Percentiles rank a stretch among this genome's conserved stretches.
phyloP scores from a whole-genome alignment of 345 rosid genomes.

The Populus davidiana region DNA sequence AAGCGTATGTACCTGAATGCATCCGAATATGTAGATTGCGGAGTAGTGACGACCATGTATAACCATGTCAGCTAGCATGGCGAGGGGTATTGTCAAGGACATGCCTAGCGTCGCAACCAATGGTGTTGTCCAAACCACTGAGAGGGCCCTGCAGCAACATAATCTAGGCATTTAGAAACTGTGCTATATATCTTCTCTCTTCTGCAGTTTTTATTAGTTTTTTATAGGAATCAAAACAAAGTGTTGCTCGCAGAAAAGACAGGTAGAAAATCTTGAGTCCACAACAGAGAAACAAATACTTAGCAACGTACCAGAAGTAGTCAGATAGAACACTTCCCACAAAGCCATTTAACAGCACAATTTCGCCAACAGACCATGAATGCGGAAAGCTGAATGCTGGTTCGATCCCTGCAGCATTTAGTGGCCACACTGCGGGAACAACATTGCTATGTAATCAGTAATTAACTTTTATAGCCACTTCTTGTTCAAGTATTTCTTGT shows the following conservation, averaged over 20 bases:
- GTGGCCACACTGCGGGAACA: conserved; percentile 53
- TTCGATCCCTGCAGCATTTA: conserved; percentile 48
- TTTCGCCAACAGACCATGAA: conserved; percentile 39
- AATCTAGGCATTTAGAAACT: neutral
- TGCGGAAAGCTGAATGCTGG: conserved; percentile 54
- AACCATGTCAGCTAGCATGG: conserved; percentile 85
- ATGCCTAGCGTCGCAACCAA: conserved; percentile 71
- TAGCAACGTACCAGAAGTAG: conserved; percentile 50
- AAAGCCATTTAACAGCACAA: conserved; percentile 45
- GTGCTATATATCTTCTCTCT: neutral
- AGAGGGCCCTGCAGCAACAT: conserved; percentile 58
- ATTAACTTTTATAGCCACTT: neutral
- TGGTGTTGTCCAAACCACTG: conserved; percentile 90
- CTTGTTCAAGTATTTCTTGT: neutral
- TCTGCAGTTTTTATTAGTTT: neutral
- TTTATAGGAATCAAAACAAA: neutral
- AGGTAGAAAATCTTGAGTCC: neutral
- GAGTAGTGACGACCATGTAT: conserved; percentile 72
- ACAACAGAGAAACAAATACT: too few relatives aligned
- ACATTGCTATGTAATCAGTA: conserved; percentile 4
- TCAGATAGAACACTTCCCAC: conserved; percentile 57
- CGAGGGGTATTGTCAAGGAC: conserved; percentile 81
- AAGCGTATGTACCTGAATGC: conserved; percentile 53
- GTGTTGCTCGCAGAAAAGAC: too few relatives aligned
- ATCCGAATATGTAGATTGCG: conserved; percentile 61